Evolutionary conservation across 108 stramenopile species (phyloP).

Genomic region (Aurantiochytrium sp.): DNA sequence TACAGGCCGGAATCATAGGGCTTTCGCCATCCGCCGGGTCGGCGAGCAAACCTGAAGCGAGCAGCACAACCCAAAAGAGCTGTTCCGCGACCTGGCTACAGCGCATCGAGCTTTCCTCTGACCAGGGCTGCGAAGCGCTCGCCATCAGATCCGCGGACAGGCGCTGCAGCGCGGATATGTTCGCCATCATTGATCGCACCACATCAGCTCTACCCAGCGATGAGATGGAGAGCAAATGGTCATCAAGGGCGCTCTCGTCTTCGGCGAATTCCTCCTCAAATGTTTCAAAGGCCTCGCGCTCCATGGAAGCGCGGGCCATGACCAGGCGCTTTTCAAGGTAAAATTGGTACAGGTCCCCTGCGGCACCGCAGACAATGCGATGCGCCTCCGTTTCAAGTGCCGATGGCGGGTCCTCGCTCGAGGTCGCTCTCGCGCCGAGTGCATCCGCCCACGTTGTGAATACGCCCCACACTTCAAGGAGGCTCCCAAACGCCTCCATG

Average conservation of each 20-base stretch:
- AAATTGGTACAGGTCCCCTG: background rate
- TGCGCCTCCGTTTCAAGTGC: background rate
- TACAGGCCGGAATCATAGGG: background rate
- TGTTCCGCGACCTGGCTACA: background rate
- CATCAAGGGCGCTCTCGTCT: background rate
- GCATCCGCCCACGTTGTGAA: background rate
- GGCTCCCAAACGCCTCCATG: background rate
- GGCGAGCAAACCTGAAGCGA: background rate
- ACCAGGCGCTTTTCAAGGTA: background rate
- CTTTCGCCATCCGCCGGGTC: slow-evolving; percentile 2
- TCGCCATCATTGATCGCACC: background rate
- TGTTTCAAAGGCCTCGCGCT: background rate
- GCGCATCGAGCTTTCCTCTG: background rate
- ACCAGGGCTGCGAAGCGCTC: background rate
- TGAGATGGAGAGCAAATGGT: background rate
- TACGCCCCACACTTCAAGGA: background rate
- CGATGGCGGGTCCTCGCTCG: background rate
- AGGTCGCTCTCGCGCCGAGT: background rate
- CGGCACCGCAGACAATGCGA: background rate
- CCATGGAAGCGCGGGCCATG: background rate
- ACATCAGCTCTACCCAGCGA: background rate
- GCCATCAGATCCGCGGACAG: background rate
- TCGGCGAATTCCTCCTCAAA: background rate
- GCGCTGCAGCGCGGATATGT: background rate
- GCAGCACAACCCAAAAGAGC: background rate